Evolutionary conservation across 208 protist genomes (phyloP).

Genomic region (Herpetomonas samuelpessoai): DNA sequence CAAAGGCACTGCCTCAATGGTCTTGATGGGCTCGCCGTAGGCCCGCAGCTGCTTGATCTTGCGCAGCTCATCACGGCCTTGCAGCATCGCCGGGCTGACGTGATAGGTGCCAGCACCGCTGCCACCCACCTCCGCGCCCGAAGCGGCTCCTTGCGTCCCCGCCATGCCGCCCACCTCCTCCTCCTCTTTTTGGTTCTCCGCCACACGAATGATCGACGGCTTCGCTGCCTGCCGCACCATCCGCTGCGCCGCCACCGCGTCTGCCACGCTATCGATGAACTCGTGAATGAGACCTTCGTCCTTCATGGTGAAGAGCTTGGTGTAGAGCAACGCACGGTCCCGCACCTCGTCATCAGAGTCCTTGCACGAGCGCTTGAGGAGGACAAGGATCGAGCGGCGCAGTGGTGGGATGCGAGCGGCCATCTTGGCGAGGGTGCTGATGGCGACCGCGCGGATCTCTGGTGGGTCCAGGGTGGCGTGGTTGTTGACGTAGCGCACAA

Average conservation of each 20-base stretch:
- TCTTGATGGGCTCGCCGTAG: conserved; percentile 73
- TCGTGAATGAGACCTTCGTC: conserved; percentile 62
- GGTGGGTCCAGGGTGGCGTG: conserved; percentile 93
- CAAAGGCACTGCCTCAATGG: conserved; percentile 62
- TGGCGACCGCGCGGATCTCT: conserved; percentile 93
- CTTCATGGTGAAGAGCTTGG: conserved; percentile 77
- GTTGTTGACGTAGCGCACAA: conserved; percentile 98
- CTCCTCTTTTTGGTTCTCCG: background rate
- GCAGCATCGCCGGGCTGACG: conserved; percentile 23
- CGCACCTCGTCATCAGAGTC: conserved; percentile 99
- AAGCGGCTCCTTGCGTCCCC: conserved; percentile 5
- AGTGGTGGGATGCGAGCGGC: conserved; percentile 88
- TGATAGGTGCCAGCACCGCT: conserved; percentile 11
- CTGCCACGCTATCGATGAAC: conserved; percentile 74
- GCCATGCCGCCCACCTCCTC: conserved; percentile 1
- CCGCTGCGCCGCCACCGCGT: conserved; percentile 39
- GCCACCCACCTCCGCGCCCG: conserved; percentile 7
- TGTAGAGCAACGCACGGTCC: conserved; percentile 95
- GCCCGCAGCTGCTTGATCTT: conserved; percentile 63
- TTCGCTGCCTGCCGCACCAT: conserved; percentile 17
- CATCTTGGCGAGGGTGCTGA: conserved; percentile 98
- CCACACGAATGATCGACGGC: conserved; percentile 8
- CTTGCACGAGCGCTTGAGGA: conserved; percentile 89
- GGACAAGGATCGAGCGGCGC: conserved; percentile 78
- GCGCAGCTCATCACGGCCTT: conserved; percentile 65